Percentiles rank a stretch among this genome's conserved stretches.
phyloP scores from a whole-genome alignment of 1,284 basidiomycete species.

The Pyrrhoderma lamaoense region DNA sequence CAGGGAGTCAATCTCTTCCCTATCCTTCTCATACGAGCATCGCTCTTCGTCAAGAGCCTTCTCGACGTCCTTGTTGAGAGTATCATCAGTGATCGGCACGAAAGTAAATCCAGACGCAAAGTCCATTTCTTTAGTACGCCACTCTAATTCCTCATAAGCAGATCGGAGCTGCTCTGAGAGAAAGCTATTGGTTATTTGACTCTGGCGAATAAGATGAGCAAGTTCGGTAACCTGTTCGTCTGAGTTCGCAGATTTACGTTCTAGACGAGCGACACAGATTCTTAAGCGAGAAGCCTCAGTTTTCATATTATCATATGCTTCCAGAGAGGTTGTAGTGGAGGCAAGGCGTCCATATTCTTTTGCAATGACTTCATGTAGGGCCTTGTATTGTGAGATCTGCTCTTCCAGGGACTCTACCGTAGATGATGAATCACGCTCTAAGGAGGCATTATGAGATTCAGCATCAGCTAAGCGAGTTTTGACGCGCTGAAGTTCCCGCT shows the following conservation, averaged over 20 bases:
- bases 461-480: conserved; percentile 19
- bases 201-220: conserved; percentile 51
- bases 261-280: conserved; percentile 43
- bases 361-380: conserved; percentile 39
- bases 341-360: conserved; percentile 55
- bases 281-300: conserved; percentile 35
- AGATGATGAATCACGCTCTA: conserved; percentile 25
- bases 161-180: conserved; percentile 38
- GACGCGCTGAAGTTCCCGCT: conserved; percentile 23
- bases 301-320: conserved; percentile 36
- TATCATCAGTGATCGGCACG: not conserved
- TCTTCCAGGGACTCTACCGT: conserved; percentile 30
- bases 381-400: conserved; percentile 44
- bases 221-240: conserved; percentile 62
- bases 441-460: conserved; percentile 18
- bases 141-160: conserved; percentile 33
- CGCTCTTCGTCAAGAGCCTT: conserved; percentile 5
- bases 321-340: conserved; percentile 38
- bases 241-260: conserved; percentile 60
- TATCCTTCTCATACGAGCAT: not conserved
- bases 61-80: conserved; percentile 1
- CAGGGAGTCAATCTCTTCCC: conserved; percentile 17
- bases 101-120: not conserved
- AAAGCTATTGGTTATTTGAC: conserved; percentile 44
- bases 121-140: conserved; percentile 4